These are phyloP conservation scores for Exophiala xenobiotica DNA, from an alignment of 2,329 filamentous ascomycete species.

Conservation along the genomic window DNA sequence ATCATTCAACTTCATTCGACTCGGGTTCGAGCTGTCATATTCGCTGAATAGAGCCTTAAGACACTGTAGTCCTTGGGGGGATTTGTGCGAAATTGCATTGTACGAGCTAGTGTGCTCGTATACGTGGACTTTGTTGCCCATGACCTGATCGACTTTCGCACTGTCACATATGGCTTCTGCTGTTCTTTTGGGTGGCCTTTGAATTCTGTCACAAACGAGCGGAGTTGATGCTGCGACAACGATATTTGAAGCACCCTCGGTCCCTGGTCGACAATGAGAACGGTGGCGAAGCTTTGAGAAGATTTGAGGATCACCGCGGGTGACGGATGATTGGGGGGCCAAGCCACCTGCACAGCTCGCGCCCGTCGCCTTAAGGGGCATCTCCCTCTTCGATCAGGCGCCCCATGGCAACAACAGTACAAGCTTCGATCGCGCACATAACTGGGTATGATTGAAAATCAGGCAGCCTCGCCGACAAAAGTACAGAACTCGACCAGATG, in stretches of 20 bases:
- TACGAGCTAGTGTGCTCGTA: conserved; percentile 16
- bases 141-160: background rate
- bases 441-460: too few relatives aligned
- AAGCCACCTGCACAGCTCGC: too few relatives aligned
- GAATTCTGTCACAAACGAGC: background rate
- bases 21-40: conserved; percentile 13
- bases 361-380: too few relatives aligned
- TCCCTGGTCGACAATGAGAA: conserved; percentile 1
- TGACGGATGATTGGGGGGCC: background rate
- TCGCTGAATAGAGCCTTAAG: conserved; percentile 16
- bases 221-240: background rate
- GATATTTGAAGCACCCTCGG: background rate
- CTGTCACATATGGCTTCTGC: background rate
- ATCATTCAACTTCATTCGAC: conserved; percentile 4
- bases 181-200: background rate
- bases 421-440: too few relatives aligned
- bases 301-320: background rate
- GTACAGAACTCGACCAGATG: too few relatives aligned
- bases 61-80: conserved; percentile 19
- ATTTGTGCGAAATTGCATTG: conserved; percentile 19
- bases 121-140: conserved; percentile 17
- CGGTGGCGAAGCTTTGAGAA: background rate
- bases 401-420: too few relatives aligned
- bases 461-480: too few relatives aligned
- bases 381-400: too few relatives aligned